Base-by-base conservation (phyloP, 805 yeast species). In the Tetrapisispora nanseiensis region DNA sequence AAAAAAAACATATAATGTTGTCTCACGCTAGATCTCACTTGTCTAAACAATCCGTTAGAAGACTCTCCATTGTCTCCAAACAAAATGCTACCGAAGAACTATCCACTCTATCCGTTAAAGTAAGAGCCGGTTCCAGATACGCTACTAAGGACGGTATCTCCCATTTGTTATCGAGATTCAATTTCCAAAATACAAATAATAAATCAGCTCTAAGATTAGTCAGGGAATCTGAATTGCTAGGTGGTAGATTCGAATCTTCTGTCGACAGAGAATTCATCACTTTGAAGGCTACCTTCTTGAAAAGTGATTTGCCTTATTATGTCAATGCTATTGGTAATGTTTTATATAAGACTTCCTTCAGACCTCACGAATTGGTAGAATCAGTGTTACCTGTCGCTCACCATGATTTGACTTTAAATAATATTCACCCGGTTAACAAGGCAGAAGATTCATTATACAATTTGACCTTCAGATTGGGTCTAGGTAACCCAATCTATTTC, bases 191-290 rank as follows among this genome's bases (percentile, higher is more conserved):
- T 74, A 86, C 95, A 44, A 72, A 72, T 48, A 65, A 77, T 55
- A 86, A 86, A 66, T 82, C 96, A 16, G 95, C 92, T 20, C 74
- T 92, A 62, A 84, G 97, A 71, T 73, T 89, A 59, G 83, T 87
- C 60, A 84, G 98, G 69, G 98, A 92, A 70, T 70, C 89, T 40
- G 98, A 90, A 71, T 76, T 92, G 51, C 73, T 90, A 51, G 97
- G 98, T 53, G 97, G 95, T 62, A 67, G 66, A 46, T 76, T 86
- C 65, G 60, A 74, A 39, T 71, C 95, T 35, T 56, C 61, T 44
- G 80, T 86, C 54, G 78, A 84, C 65, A 82, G 96, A 72, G 97
- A 92, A 63, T 72, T 81, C 56, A 76, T 92, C 50, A 76, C 84
- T 48, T 75, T 90, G 59, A 74, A 76, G 52, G 81, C 97, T 46